phyloP scores from a whole-genome alignment of 2,329 filamentous ascomycete species.

The Colletotrichum siamense region DNA sequence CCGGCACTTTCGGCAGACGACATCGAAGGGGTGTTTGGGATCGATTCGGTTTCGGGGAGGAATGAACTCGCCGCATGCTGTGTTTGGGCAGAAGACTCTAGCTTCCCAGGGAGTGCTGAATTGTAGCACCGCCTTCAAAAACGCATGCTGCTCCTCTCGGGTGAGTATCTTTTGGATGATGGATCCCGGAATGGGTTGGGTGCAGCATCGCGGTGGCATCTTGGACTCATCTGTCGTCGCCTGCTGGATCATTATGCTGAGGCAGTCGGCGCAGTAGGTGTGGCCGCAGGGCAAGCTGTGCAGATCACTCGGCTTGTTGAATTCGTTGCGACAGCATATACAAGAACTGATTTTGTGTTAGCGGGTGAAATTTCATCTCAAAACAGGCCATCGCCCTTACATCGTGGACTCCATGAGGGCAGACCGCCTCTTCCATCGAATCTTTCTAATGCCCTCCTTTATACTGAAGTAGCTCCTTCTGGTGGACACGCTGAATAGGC shows the following conservation, averaged over 20 bases:
- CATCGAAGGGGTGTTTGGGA: slow-evolving; percentile 60
- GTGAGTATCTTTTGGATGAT: slow-evolving; percentile 55
- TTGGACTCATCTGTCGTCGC: slow-evolving; percentile 61
- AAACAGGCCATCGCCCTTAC: slow-evolving; percentile 28
- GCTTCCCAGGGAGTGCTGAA: slow-evolving; percentile 63
- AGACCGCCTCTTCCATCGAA: slow-evolving; percentile 47
- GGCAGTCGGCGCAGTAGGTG: slow-evolving; percentile 60
- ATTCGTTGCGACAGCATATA: slow-evolving; percentile 61
- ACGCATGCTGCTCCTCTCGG: slow-evolving; percentile 57
- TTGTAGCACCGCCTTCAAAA: slow-evolving; percentile 62
- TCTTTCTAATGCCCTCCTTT: slow-evolving; percentile 48
- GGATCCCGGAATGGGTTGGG: slow-evolving; percentile 55
- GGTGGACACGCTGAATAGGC: slow-evolving; percentile 50
- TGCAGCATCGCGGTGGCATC: slow-evolving; percentile 68
- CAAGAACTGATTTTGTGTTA: slow-evolving; percentile 50
- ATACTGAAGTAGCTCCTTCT: slow-evolving; percentile 51
- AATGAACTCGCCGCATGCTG: slow-evolving; percentile 63
- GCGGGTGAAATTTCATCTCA: neutral
- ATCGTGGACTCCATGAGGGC: slow-evolving; percentile 35
- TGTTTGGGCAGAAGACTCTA: slow-evolving; percentile 64
- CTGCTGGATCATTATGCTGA: slow-evolving; percentile 59
- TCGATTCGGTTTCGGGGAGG: slow-evolving; percentile 56
- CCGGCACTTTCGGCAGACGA: slow-evolving; percentile 61
- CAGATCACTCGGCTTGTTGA: slow-evolving; percentile 46
- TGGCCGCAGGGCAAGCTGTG: slow-evolving; percentile 63